Evolutionary conservation across 2,329 filamentous ascomycete species (phyloP).

Genomic region (Aspergillus versicolor): DNA sequence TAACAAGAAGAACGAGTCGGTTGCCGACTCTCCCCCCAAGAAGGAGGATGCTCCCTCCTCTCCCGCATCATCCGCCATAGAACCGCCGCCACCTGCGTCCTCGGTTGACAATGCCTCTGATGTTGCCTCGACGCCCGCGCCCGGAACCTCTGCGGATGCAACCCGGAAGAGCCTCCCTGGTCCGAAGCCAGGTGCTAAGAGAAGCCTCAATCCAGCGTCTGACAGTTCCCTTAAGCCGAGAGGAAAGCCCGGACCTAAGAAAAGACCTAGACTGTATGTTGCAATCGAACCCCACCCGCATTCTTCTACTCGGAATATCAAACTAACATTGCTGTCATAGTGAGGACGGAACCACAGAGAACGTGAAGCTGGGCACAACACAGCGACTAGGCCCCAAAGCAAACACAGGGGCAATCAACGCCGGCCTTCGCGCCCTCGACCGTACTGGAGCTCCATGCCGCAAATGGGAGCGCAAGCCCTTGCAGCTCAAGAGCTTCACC

Average conservation of each 20-base stretch:
- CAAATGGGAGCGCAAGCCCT: slow-evolving; percentile 81
- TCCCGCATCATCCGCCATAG: slow-evolving; percentile 36
- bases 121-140: slow-evolving; percentile 39
- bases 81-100: slow-evolving; percentile 34
- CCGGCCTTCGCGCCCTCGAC: slow-evolving; percentile 89
- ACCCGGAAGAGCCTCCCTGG: slow-evolving; percentile 74
- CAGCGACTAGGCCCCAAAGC: slow-evolving; percentile 95
- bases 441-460: slow-evolving; percentile 88
- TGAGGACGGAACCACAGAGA: slow-evolving; percentile 51
- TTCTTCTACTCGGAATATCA: background rate
- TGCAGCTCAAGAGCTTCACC: slow-evolving; percentile 89
- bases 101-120: slow-evolving; percentile 45
- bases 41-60: slow-evolving; percentile 32
- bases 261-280: slow-evolving; percentile 89
- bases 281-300: background rate
- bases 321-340: slow-evolving; percentile 29
- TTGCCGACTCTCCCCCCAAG: slow-evolving; percentile 24
- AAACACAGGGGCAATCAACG: slow-evolving; percentile 96
- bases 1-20: slow-evolving; percentile 16
- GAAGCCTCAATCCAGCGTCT: slow-evolving; percentile 51
- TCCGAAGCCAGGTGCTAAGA: slow-evolving; percentile 64
- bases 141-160: slow-evolving; percentile 37
- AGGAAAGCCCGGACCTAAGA: slow-evolving; percentile 92
- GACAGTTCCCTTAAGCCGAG: slow-evolving; percentile 68
- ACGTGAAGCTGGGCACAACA: slow-evolving; percentile 34